phyloP scores from a whole-genome alignment of 1,284 basidiomycete species.

The Trametes hirsuta region DNA sequence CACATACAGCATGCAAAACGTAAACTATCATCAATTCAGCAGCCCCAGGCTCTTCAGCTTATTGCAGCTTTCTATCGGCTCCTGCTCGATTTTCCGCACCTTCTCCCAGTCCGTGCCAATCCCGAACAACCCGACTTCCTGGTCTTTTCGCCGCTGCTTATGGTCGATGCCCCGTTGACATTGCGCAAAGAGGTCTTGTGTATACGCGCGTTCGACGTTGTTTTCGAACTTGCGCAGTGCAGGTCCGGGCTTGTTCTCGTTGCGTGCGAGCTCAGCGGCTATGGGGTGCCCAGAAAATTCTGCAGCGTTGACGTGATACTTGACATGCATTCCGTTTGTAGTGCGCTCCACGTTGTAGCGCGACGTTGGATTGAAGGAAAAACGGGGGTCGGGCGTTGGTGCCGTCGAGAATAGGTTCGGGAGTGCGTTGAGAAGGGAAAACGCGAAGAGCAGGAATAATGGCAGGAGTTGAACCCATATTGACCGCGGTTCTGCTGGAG shows the following conservation, averaged over 20 bases:
- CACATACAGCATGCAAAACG: slow-evolving; percentile 7
- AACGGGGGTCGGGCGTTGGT: slow-evolving; percentile 79
- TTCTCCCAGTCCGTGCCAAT: slow-evolving; percentile 90
- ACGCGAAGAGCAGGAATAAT: slow-evolving; percentile 79
- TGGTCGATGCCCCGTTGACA: slow-evolving; percentile 70
- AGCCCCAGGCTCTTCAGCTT: slow-evolving; percentile 65
- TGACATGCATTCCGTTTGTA: slow-evolving; percentile 71
- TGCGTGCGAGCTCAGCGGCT: slow-evolving; percentile 66
- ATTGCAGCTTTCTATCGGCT: slow-evolving; percentile 76
- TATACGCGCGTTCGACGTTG: slow-evolving; percentile 73
- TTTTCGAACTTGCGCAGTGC: slow-evolving; percentile 60
- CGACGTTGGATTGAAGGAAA: slow-evolving; percentile 67
- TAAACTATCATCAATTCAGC: slow-evolving; percentile 34
- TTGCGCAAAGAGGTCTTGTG: slow-evolving; percentile 66
- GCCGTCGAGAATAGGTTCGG: slow-evolving; percentile 74
- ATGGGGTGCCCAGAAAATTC: slow-evolving; percentile 86
- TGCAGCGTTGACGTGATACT: slow-evolving; percentile 84
- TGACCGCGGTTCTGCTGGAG: slow-evolving; percentile 61
- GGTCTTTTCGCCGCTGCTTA: slow-evolving; percentile 69
- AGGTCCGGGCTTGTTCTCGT: slow-evolving; percentile 46
- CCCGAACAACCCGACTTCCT: slow-evolving; percentile 85
- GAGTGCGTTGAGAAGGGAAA: slow-evolving; percentile 86
- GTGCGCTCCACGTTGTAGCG: slow-evolving; percentile 67
- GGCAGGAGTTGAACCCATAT: slow-evolving; percentile 86
- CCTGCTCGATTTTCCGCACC: slow-evolving; percentile 66